Evolutionary conservation across 2,329 filamentous ascomycete genomes (phyloP).

Genomic region (Verticillium tricorpus): DNA sequence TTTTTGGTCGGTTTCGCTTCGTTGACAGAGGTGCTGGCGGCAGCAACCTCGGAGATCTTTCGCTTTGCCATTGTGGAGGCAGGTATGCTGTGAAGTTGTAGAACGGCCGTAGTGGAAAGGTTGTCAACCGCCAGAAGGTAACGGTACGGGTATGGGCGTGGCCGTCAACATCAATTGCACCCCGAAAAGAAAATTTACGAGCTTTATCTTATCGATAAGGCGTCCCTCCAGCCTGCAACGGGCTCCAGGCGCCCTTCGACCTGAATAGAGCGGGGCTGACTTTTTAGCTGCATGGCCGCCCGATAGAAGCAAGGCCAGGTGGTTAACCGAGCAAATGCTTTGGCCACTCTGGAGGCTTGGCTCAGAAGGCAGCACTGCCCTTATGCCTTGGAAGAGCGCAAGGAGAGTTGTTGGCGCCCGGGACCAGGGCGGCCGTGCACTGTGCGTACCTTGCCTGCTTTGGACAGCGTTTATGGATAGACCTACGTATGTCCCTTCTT

Average conservation of each 20-base stretch:
- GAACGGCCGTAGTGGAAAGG: not conserved
- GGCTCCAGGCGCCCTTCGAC: not conserved
- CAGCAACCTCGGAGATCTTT: conserved; percentile 36
- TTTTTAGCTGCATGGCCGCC: not conserved
- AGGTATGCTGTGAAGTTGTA: conserved; percentile 1
- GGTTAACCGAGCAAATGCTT: not conserved
- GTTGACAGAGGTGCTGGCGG: conserved; percentile 9
- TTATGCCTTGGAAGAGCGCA: not conserved
- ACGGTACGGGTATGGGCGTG: not conserved
- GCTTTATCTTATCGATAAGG: conserved; percentile 15
- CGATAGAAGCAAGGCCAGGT: not conserved
- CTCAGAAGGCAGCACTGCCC: not conserved
- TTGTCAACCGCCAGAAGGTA: not conserved
- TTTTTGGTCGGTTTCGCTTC: conserved; percentile 16
- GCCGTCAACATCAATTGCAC: not conserved
- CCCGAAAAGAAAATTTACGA: conserved; percentile 3
- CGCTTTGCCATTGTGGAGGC: conserved; percentile 39
- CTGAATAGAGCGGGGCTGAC: not conserved
- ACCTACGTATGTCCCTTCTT: not conserved
- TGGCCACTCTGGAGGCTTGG: not conserved
- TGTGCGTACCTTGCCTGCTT: not conserved
- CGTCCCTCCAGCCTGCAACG: not conserved
- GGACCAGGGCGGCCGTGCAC: not conserved
- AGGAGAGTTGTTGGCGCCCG: not conserved
- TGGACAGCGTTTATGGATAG: not conserved